Evolutionary conservation across 179 eudicot genomes (phyloP), one percentile per base, ranked within the genome.

Genomic region (Patellifolia procumbens): DNA sequence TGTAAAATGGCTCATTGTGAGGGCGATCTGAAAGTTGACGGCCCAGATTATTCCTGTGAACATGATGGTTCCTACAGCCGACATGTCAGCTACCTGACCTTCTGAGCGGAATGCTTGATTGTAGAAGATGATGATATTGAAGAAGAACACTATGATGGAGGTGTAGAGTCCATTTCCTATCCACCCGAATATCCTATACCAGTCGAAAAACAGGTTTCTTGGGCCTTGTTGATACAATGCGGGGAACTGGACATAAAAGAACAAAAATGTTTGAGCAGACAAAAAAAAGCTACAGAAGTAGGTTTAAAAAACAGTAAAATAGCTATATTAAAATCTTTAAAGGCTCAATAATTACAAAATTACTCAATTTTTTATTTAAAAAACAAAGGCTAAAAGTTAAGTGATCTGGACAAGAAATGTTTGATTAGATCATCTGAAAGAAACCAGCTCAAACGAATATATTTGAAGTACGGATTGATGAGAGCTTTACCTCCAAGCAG

Each of bases 221-320:
- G 97, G 96, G 28, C 99, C 99, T 87, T 96, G 99, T 82, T 96
- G 99, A 80, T 96, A 96, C 10, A 96, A 82, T 20, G 99, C 98
- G 62, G 99, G 99, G 79, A 96, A 96, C 99, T 96, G 92, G 42
- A 82, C 68, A 67, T 49, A 19, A n/a, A n/a, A n/a, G n/a, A n/a
- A n/a, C n/a, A n/a, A n/a, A n/a, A n/a, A n/a, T n/a, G n/a, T n/a
- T n/a, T n/a, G n/a, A n/a, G n/a, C n/a, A n/a, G n/a, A n/a, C n/a
- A n/a, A n/a, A n/a, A n/a, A n/a, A n/a, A n/a, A n/a, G n/a, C n/a
- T n/a, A n/a, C n/a, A n/a, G n/a, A n/a, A n/a, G n/a, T n/a, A n/a
- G n/a, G n/a, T n/a, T n/a, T n/a, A n/a, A n/a, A n/a, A n/a, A n/a
- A n/a, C n/a, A n/a, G n/a, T n/a, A n/a, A n/a, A n/a, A n/a, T n/a